A percentile compares a stretch with the other conserved stretches of the same genome.
Evolutionary conservation across 2,329 filamentous ascomycete genomes (phyloP).

Genomic region (Madurella mycetomatis): DNA sequence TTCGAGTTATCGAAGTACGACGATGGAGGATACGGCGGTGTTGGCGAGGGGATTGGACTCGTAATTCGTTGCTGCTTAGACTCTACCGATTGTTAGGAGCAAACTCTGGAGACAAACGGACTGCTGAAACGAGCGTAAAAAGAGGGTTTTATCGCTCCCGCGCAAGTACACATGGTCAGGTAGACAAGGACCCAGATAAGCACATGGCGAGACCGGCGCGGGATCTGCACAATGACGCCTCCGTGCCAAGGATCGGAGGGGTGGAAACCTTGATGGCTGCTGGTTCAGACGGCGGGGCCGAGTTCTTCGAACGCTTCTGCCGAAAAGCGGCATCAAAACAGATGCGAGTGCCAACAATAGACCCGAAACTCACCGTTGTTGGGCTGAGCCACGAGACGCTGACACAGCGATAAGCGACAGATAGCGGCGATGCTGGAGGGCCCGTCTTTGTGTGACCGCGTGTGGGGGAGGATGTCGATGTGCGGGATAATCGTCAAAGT

Average conservation of each 20-base stretch:
- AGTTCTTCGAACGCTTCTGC: neutral
- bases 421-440: neutral
- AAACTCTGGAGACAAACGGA: neutral
- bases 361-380: neutral
- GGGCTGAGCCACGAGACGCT: neutral
- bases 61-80: neutral
- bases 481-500: neutral
- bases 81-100: neutral
- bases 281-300: neutral
- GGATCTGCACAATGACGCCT: neutral
- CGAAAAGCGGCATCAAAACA: neutral
- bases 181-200: neutral
- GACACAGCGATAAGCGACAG: neutral
- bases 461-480: no score
- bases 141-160: neutral
- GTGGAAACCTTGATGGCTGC: neutral
- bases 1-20: no score
- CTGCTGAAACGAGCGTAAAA: neutral
- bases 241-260: neutral
- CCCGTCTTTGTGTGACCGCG: neutral
- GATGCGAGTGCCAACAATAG: conserved; percentile 7
- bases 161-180: neutral
- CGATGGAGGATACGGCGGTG: neutral
- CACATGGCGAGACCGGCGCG: neutral
- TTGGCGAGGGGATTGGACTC: neutral